Base-by-base conservation (phyloP, 345 rosid genomes). In the Aquilaria malaccensis region DNA sequence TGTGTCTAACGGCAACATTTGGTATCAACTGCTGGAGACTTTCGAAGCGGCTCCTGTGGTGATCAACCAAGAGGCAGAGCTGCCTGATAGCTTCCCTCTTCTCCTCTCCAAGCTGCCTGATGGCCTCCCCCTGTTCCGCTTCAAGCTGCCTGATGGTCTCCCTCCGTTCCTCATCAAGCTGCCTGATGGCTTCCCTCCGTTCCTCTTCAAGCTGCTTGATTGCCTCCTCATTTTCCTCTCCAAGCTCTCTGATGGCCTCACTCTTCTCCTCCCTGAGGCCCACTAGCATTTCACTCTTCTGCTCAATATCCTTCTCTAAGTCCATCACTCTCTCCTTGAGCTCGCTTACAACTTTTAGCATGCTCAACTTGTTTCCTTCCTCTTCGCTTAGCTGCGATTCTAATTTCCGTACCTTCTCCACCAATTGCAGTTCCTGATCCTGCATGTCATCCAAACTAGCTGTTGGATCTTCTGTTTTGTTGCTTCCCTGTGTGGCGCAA, bases 41-140 rank as follows among this genome's bases (percentile, higher is more conserved):
- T 59, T 90, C 74, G 10, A 77, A 78, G 22, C 86, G 83, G 55
- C 67, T 67, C 13, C 83, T 77, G 74, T 94, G 97, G 74, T 94
- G 88, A 37, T 94, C 99, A 50, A 80, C 76, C 84, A 81, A 74
- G 58, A 88, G 4, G 62, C 99, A 94, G 0, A 90, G 95, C 73
- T 95, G 99, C 78, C 99, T 77, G 53, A 91, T 95, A 32, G 96
- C 96, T 64, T 95, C 99, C 73, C 85, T 83, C 75, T 95, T 84
- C 80, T 76, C 81, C 57, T 84, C 94, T 11, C 80, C 89, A 0
- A 86, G 69, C 11, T 67, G 76, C 33, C 45, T 9, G 11, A 80
- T 53, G 86, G 81, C 10, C 43, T 37, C 43, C 7, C 4, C 1
- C 43, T 9, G 5, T 37, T 37, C 43, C 5, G 5, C 43, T 37